Evolutionary conservation across 192 early-diverging fungal species (phyloP), one percentile per base, ranked within the genome.

Genomic region (Rhizophagus prolifer): DNA sequence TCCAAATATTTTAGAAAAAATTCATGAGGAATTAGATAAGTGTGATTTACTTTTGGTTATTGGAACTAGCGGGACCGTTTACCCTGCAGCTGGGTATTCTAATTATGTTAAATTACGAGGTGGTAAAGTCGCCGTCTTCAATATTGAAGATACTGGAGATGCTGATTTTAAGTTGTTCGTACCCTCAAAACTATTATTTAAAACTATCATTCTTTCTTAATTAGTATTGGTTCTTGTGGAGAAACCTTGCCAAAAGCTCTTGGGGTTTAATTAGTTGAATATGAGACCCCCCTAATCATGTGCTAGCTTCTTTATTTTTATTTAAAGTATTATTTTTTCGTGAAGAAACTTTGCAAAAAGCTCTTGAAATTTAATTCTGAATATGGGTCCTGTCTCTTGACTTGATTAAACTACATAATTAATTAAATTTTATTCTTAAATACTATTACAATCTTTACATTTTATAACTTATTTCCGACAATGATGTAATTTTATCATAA

Each of bases 21-120:
- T 76, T 58, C 41, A 76, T 16, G 13, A n/a, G 9, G 74, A 76
- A 28, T 28, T 76, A 41, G 8, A 50, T 10, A 63, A 41, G 19
- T 76, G 74, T 66, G 74, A 76, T 65, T 66, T 76, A 59, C 7
- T 76, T 5, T 30, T 76, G 28, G 47, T 76, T 44, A 65, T 76
- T 16, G 74, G 74, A 50, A 76, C 74, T 41, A 59, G 54, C 10
- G 74, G 74, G 9, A 9, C 66, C 21, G 74, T 76, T 2, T 76
- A 76, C 36, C 74, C 74, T 38, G 74, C 74, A 3, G 74, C 74
- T 12, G 44, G 25, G 28, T 76, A 50, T 76, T 38, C 41, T 21
- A 19, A 44, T 21, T 16, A 23, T 8, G 47, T 76, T 21, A 21
- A 6, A 8, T 38, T 19, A 19, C 58, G 23, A 9, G 62, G 64